A percentile compares a stretch with the other conserved stretches of the same genome.
Conservation (phyloP, 108 stramenopile species). For the Schizochytrium sp. region DNA sequence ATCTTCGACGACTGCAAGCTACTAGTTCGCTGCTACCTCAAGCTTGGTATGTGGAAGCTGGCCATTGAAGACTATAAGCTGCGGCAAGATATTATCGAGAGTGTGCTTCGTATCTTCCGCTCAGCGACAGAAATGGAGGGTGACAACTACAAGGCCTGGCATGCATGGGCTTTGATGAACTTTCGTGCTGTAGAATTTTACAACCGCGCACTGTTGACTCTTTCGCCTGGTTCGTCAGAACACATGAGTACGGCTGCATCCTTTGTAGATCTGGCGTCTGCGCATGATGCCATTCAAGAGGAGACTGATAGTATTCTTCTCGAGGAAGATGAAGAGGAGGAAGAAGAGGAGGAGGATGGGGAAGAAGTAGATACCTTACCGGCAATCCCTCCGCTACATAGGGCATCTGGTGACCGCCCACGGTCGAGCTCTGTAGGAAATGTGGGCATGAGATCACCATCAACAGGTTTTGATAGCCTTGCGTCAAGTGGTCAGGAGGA, state of each 20-base stretch:
- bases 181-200: slow-evolving; percentile 90
- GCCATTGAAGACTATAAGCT: slow-evolving; percentile 70
- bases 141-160: slow-evolving; percentile 92
- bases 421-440: too few relatives aligned
- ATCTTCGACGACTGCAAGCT: slow-evolving; percentile 70
- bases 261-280: neutral
- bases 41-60: slow-evolving; percentile 88
- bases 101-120: slow-evolving; percentile 64
- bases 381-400: neutral
- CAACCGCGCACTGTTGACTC: slow-evolving; percentile 64
- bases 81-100: slow-evolving; percentile 80
- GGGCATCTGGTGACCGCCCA: too few relatives aligned
- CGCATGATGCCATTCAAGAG: slow-evolving; percentile 54
- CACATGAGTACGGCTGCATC: neutral
- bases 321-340: slow-evolving; percentile 10
- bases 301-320: neutral
- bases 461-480: too few relatives aligned
- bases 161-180: slow-evolving; percentile 96
- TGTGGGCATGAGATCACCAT: too few relatives aligned
- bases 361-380: neutral
- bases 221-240: slow-evolving; percentile 8
- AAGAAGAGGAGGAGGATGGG: neutral
- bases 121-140: slow-evolving; percentile 81
- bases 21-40: slow-evolving; percentile 85
- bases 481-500: too few relatives aligned